Percentiles rank a stretch among this genome's conserved stretches.
Conservation (phyloP, 177 flowering plant species). For the Tripterygium wilfordii region DNA sequence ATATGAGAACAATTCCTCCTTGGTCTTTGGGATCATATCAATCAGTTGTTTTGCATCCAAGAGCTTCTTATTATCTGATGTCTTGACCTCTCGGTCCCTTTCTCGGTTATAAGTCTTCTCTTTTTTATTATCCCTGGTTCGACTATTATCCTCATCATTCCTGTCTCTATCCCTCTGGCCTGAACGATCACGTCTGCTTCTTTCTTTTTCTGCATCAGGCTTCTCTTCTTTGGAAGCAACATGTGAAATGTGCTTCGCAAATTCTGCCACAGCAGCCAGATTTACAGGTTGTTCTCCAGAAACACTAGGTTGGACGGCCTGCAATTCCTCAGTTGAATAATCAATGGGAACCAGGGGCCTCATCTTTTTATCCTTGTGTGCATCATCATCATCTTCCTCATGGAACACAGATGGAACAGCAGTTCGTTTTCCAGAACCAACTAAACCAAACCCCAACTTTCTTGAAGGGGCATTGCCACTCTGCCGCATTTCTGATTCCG, state of each 20-base stretch:
- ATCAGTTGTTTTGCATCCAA: slow-evolving; percentile 96
- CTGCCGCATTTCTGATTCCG: slow-evolving; percentile 40
- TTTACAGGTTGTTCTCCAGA: slow-evolving; percentile 56
- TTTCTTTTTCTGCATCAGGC: slow-evolving; percentile 63
- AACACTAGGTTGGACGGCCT: slow-evolving; percentile 55
- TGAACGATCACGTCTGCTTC: slow-evolving; percentile 72
- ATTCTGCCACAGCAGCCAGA: slow-evolving; percentile 80
- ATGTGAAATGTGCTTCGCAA: slow-evolving; percentile 71
- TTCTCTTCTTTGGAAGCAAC: slow-evolving; percentile 63
- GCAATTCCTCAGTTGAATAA: slow-evolving; percentile 89
- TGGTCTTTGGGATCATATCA: slow-evolving; percentile 97
- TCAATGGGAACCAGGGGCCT: slow-evolving; percentile 97
- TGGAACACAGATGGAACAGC: slow-evolving; percentile 89
- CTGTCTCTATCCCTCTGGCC: slow-evolving; percentile 64
- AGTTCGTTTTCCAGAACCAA: slow-evolving; percentile 89
- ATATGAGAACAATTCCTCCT: slow-evolving; percentile 89
- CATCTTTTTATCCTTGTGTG: slow-evolving; percentile 86
- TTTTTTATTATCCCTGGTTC: slow-evolving; percentile 48
- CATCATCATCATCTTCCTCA: slow-evolving; percentile 93
- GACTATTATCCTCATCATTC: slow-evolving; percentile 45
- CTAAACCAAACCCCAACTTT: slow-evolving; percentile 90
- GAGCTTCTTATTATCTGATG: slow-evolving; percentile 78
- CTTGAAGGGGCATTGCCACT: slow-evolving; percentile 51
- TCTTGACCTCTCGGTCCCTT: slow-evolving; percentile 51
- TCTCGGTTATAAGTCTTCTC: slow-evolving; percentile 47